Percentiles rank a stretch among this genome's conserved stretches.
Evolutionary conservation across 2,329 filamentous ascomycete species (phyloP).

Genomic region (Colletotrichum magnum): DNA sequence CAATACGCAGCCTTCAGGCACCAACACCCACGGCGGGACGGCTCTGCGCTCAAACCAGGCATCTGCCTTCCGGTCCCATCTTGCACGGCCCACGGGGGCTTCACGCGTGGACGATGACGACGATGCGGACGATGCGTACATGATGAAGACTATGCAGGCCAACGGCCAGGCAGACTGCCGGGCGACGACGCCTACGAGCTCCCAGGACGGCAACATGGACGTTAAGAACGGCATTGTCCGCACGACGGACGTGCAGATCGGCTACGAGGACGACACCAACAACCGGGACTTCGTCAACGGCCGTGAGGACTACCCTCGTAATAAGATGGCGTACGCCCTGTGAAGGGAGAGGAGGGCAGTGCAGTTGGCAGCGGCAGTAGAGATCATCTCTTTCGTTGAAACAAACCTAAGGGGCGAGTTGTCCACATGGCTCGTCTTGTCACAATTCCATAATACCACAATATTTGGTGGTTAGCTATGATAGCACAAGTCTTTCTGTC

Average conservation of each 20-base stretch:
- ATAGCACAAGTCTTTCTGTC: too few relatives aligned
- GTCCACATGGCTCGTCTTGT: neutral
- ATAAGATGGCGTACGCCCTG: neutral
- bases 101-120: slow-evolving; percentile 36
- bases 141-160: slow-evolving; percentile 42
- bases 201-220: slow-evolving; percentile 40
- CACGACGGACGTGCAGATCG: slow-evolving; percentile 40
- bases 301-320: neutral
- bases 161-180: slow-evolving; percentile 35
- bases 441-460: neutral
- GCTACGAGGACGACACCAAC: slow-evolving; percentile 22
- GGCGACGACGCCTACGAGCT: slow-evolving; percentile 38
- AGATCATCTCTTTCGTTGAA: neutral
- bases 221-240: slow-evolving; percentile 38
- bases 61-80: slow-evolving; percentile 33
- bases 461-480: too few relatives aligned
- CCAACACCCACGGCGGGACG: neutral
- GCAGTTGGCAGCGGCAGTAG: too few relatives aligned
- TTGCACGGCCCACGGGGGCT: slow-evolving; percentile 21
- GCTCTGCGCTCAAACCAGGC: slow-evolving; percentile 3
- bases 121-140: slow-evolving; percentile 31
- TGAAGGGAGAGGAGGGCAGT: neutral
- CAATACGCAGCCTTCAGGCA: slow-evolving; percentile 12
- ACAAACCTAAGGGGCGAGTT: neutral
- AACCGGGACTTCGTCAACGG: neutral